phyloP scores from a whole-genome alignment of 2,329 filamentous ascomycete species.

The Fusarium hostae region DNA sequence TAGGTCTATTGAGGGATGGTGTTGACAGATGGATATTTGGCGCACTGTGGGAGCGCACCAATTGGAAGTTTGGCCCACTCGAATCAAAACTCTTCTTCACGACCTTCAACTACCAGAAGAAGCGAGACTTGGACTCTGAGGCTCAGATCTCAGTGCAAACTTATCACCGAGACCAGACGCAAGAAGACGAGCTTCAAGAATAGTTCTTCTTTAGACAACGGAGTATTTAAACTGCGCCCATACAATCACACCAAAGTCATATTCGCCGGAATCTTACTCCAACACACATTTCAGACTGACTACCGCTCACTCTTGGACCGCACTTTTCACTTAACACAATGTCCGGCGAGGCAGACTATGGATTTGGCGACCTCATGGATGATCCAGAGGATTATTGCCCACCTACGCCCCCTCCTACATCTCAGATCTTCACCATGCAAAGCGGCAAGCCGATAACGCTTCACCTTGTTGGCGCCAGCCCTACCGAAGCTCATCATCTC shows the following conservation, averaged over 20 bases:
- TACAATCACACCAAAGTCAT: not conserved
- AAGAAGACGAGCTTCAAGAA: not conserved
- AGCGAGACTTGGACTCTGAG: conserved; percentile 4
- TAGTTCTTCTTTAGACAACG: not conserved
- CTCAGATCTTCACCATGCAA: conserved; percentile 75
- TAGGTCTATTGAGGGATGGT: not conserved
- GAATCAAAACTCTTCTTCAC: conserved; percentile 45
- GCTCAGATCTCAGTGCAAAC: not conserved
- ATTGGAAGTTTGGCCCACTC: conserved; percentile 40
- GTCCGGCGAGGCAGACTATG: conserved; percentile 52
- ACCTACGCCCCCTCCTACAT: conserved; percentile 79
- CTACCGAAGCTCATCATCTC: conserved; percentile 88
- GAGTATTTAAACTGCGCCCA: not conserved
- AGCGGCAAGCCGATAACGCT: conserved; percentile 74
- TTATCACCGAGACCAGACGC: not conserved
- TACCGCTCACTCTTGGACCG: conserved; percentile 1
- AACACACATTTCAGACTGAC: not conserved
- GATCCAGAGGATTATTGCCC: conserved; percentile 86
- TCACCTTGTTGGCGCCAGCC: conserved; percentile 86
- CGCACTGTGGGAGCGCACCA: conserved; percentile 44
- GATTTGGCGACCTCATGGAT: conserved; percentile 71
- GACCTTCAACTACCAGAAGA: conserved; percentile 27
- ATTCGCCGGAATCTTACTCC: conserved; percentile 1
- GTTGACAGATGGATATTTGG: conserved; percentile 11
- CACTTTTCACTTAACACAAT: conserved; percentile 32